Base-by-base conservation (phyloP, 2,329 filamentous ascomycete genomes). In the Zasmidium cellare region DNA sequence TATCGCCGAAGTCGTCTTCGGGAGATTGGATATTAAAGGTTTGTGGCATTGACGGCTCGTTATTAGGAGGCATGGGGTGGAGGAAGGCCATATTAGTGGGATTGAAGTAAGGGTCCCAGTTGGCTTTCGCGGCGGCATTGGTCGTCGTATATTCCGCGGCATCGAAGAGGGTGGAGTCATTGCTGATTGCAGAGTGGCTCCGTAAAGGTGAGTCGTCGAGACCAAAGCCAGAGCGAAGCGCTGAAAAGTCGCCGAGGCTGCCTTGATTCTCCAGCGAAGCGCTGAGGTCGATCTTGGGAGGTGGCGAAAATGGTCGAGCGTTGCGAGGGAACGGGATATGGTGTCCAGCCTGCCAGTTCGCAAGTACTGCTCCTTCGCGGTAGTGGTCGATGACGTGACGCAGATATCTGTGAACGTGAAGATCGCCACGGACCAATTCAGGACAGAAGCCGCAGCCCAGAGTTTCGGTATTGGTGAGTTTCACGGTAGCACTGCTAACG, bases 381-480 rank as follows among this genome's bases (percentile, higher is more conserved):
- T 55, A 50, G 22, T 55, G 53, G 12, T 41, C 20, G 28, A 50
- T 49, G 12, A 44, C 28, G 16, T 50, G 46, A 3, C 53, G 41
- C 11, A 55, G 20, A n/a, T 22, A 55, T 20, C 28, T 28, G 22
- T 50, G 53, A 7, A 19, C 46, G 22, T 50, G 53, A 7, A 55
- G 53, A 44, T 55, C 53, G 7, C 18, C 22, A 35, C 50, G 28
- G 24, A 56, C 51, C 9, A 51, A 24, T 38, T 56, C 11, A 9
- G 31, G 24, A 31, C 54, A 51, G 38, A 47, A 56, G 48, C 47
- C 55, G 20, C 55, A 56, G 20, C 48, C 44, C 2, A 56, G 28
- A 9, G 49, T 47, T 18, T 19, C 22, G 16, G n/a, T 24, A 14
- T 41, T 12, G 35, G 14, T 20, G 9, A 56, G 24, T 23, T 19